These are phyloP conservation scores for Neospora caninum DNA, from an alignment of 169 alveolate genomes.

Conservation along the genomic window DNA sequence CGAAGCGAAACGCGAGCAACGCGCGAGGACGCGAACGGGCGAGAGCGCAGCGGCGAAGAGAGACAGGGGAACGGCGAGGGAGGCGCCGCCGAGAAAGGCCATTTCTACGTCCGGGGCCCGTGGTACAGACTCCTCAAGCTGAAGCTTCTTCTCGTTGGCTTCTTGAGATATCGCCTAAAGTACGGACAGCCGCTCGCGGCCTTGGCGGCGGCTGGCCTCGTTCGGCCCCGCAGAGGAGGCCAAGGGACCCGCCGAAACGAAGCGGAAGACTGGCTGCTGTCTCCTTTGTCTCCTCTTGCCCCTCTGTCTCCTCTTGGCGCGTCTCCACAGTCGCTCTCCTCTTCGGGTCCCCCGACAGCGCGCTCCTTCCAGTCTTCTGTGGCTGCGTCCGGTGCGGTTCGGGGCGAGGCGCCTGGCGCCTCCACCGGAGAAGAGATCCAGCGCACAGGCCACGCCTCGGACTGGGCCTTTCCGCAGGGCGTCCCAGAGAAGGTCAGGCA, in stretches of 20 bases:
- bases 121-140: constrained; percentile 13
- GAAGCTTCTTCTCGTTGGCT: constrained; percentile 28
- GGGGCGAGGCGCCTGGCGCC: background rate
- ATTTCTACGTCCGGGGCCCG: constrained; percentile 14
- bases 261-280: background rate
- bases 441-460: background rate
- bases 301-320: background rate
- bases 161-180: background rate
- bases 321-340: background rate
- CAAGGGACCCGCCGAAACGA: background rate
- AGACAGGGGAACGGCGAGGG: background rate
- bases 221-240: background rate
- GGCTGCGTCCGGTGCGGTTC: background rate
- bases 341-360: background rate
- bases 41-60: too few relatives aligned
- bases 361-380: background rate
- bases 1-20: background rate
- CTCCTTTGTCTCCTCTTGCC: background rate
- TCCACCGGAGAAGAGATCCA: background rate
- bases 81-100: background rate
- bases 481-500: background rate
- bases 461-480: background rate
- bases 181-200: background rate
- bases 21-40: background rate
- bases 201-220: background rate